Conservation (phyloP, 2,329 filamentous ascomycete species). For the Colletotrichum graminicola region DNA sequence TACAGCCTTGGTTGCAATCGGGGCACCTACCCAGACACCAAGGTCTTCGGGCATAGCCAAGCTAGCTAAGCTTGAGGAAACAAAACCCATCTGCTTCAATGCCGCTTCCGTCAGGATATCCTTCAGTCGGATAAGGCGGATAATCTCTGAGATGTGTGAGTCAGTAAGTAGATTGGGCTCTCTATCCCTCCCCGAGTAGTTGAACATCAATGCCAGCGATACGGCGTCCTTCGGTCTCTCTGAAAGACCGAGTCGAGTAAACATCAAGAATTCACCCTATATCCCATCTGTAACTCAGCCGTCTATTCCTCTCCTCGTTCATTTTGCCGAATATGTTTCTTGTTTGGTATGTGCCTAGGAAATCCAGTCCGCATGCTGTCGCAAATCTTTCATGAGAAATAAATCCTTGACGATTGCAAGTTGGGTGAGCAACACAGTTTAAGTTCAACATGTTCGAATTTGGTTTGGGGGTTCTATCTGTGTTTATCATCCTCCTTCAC, state of each 20-base stretch:
- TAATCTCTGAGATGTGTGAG: conserved; percentile 57
- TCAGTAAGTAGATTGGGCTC: conserved; percentile 59
- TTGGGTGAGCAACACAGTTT: too few relatives aligned
- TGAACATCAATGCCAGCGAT: background rate
- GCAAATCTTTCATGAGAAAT: too few relatives aligned
- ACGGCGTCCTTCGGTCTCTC: background rate
- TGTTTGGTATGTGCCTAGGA: too few relatives aligned
- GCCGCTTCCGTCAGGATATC: conserved; percentile 54
- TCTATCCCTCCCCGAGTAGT: conserved; percentile 64
- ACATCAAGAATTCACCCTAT: conserved; percentile 44
- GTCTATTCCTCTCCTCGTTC: conserved; percentile 49
- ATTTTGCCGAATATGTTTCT: too few relatives aligned
- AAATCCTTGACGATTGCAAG: too few relatives aligned
- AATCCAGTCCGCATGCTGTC: too few relatives aligned
- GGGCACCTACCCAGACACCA: too few relatives aligned
- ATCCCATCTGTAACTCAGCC: conserved; percentile 57
- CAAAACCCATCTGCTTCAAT: conserved; percentile 58
- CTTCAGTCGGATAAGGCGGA: conserved; percentile 58
- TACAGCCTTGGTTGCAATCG: background rate
- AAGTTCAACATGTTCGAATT: too few relatives aligned
- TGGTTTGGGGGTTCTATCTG: too few relatives aligned
- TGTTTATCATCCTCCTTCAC: too few relatives aligned
- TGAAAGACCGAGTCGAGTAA: background rate
- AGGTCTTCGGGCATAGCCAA: background rate
- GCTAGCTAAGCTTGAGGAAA: conserved; percentile 37